Evolutionary conservation across 768 basidiomycete species (phyloP), one percentile per base, ranked within the genome.

Genomic region (Galerina marginata): DNA sequence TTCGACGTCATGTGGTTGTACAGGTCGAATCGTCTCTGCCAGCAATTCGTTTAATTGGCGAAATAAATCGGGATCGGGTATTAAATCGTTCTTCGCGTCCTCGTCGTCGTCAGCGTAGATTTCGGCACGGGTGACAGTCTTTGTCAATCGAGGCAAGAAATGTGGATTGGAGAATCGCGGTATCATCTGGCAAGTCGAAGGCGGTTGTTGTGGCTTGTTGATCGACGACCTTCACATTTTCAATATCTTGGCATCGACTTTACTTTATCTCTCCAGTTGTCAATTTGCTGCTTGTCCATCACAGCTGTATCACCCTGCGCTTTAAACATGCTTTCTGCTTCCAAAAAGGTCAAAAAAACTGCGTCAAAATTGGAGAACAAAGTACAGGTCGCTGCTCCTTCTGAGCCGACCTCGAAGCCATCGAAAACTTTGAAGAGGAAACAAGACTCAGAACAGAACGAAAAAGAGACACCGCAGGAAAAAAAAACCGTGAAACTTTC

Each of bases 141-240:
- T 65, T 6, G 72, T 66, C 1, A 69, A 61, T 15, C 75, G 75
- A 39, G 70, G 67, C 14, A 78, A 62, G 38, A 73, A 68, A 72
- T 84, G 81, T 11, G 83, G 84, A 69, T 85, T 85, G 38, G 72
- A 68, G 64, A 79, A 84, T 63, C 75, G 81, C 74, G 64, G 70
- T 69, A 71, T 69, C 58, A 62, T 61, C 42, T 33, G 29, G 29
- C 29, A 33, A 33, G 29, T 58, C 58, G 54, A 56, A 58, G 48
- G 53, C 52, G 16, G 61, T 68, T 71, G 69, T 75, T 72, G 56
- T 66, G 64, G 47, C 53, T 64, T 74, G 64, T 73, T 73, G 61
- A 58, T 54, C 65, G 56, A 58, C 49, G 56, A 54, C 65, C 33
- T 63, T 64, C 45, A 44, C 59, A 67, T 64, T 69, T 20, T 20